Evolutionary conservation across 768 basidiomycete species (phyloP), one percentile per base, ranked within the genome.

Genomic region (Thelephora aurantiotincta): DNA sequence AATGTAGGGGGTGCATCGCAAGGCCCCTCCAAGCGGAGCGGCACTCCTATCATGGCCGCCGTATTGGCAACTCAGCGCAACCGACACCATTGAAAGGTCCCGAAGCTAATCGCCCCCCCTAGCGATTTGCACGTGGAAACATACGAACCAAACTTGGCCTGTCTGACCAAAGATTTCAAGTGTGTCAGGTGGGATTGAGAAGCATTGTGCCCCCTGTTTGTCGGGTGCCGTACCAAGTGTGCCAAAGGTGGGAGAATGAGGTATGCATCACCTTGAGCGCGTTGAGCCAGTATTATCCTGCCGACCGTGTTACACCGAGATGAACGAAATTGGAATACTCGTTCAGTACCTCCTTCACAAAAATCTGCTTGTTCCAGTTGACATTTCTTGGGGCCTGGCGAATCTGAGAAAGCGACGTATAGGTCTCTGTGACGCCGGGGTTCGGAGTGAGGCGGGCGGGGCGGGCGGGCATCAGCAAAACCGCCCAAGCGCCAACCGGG

Each of bases 181-280:
- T n/a, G n/a, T n/a, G n/a, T n/a, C n/a, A n/a, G n/a, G 69, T 70
- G 2, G 73, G 73, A 50, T 76, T 76, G 30, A 68, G 46, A 22
- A 63, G 48, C 4, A 54, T 65, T 1, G 64, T 60, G 5, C 51
- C 44, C 3, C 52, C 41, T 22, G 50, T 45, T 2, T 58, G 45
- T 4, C 48, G 50, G 1, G 50, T 41, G 16, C 53, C 48, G 67
- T 61, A 1, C 73, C 73, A n/a, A 0, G 65, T 64, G 41, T 60
- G 58, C 69, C 71, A 72, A 53, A 62, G 71, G n/a, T 57, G 54
- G 7, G 50, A 46, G 50, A 58, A 63, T 18, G 57, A 58, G 2
- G 62, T 52, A 2, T 33, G 20, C 19, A 54, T 48, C 11, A 60
- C 14, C 13, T 41, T 18, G 14, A 45, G 5, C 12, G 60, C 52